phyloP scores from a whole-genome alignment of 352 stramenopile species.

The Globisporangium recalcitrans region DNA sequence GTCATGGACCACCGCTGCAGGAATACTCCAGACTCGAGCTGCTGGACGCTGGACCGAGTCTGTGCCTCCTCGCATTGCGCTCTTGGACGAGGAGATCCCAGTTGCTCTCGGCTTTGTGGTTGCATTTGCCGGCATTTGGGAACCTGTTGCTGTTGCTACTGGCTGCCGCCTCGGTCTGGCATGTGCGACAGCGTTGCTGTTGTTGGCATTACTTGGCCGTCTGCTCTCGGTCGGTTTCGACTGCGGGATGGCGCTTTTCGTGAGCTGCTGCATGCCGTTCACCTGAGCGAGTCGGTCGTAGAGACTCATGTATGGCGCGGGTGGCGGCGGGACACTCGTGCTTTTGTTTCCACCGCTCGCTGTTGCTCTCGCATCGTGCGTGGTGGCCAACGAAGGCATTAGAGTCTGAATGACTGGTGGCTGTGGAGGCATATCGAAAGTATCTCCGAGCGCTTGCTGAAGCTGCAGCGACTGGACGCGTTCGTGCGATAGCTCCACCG shows the following conservation, averaged over 20 bases:
- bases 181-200: background rate
- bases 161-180: background rate
- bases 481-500: slow-evolving; percentile 33
- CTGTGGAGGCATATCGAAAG: slow-evolving; percentile 5
- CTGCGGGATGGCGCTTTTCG: slow-evolving; percentile 23
- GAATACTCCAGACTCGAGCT: slow-evolving; percentile 2
- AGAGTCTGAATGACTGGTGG: background rate
- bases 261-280: slow-evolving; percentile 32
- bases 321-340: background rate
- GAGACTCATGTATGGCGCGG: slow-evolving; percentile 48
- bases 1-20: background rate
- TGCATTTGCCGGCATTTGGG: background rate
- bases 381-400: background rate
- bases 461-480: slow-evolving; percentile 23
- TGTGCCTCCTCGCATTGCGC: slow-evolving; percentile 9
- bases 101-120: background rate
- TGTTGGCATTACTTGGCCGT: background rate
- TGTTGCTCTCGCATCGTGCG: background rate
- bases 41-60: background rate
- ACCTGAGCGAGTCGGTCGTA: slow-evolving; percentile 60
- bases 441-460: background rate
- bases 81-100: slow-evolving; percentile 16
- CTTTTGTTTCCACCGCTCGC: background rate
- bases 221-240: slow-evolving; percentile 32
- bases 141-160: slow-evolving; percentile 9